Conservation (phyloP, 495 filamentous ascomycete species). For the Tuber umbilicatum region DNA sequence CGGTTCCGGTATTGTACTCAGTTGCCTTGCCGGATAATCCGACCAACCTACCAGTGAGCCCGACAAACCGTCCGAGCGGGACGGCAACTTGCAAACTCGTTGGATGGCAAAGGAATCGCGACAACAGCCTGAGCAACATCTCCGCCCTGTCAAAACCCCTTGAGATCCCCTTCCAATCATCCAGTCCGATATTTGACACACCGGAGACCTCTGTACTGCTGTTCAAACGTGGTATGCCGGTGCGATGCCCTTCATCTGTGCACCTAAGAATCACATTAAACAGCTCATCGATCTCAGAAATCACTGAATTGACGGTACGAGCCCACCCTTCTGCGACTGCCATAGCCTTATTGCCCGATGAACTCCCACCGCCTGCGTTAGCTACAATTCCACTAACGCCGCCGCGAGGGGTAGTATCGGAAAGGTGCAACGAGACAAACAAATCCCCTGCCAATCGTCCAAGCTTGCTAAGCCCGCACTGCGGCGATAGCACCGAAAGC, state of each 20-base stretch:
- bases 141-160: slow-evolving; percentile 19
- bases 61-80: slow-evolving; percentile 30
- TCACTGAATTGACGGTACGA: slow-evolving; percentile 17
- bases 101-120: slow-evolving; percentile 34
- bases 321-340: slow-evolving; percentile 37
- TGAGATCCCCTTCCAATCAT: slow-evolving; percentile 23
- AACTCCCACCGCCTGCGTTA: neutral
- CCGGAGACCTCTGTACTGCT: slow-evolving; percentile 15
- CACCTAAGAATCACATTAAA: slow-evolving; percentile 28
- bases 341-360: slow-evolving; percentile 25
- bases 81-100: slow-evolving; percentile 30
- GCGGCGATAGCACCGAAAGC: slow-evolving; percentile 20
- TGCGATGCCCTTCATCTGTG: slow-evolving; percentile 21
- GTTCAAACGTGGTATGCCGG: neutral
- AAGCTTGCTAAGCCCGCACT: slow-evolving; percentile 7
- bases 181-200: slow-evolving; percentile 19
- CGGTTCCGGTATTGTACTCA: slow-evolving; percentile 24
- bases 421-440: slow-evolving; percentile 28
- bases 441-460: slow-evolving; percentile 30
- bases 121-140: slow-evolving; percentile 24
- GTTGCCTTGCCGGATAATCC: slow-evolving; percentile 14
- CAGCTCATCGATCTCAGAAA: slow-evolving; percentile 22
- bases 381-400: slow-evolving; percentile 4
- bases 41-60: slow-evolving; percentile 32
- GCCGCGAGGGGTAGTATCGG: slow-evolving; percentile 20